A percentile compares a stretch with the other conserved stretches of the same genome.
Conservation (phyloP, 306 rosid species). For the Vigna mungo region DNA sequence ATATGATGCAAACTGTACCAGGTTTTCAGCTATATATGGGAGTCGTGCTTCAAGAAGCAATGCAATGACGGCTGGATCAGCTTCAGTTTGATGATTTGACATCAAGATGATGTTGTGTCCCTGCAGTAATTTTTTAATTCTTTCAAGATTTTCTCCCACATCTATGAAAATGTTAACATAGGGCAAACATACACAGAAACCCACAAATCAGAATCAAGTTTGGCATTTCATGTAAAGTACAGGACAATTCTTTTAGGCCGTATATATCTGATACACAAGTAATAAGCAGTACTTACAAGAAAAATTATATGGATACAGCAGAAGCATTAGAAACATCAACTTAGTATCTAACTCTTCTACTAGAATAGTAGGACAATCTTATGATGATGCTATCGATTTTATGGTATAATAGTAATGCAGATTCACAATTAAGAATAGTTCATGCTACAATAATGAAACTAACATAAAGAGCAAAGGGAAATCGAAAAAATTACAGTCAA, state of each 20-base stretch:
- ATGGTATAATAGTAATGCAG: slow-evolving; percentile 23
- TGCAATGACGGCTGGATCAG: slow-evolving; percentile 95
- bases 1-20: slow-evolving; percentile 59
- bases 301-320: slow-evolving; percentile 21
- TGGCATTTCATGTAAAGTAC: slow-evolving; percentile 31
- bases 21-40: slow-evolving; percentile 76
- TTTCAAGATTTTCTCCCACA: slow-evolving; percentile 40
- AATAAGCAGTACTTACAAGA: slow-evolving; percentile 22
- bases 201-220: slow-evolving; percentile 36
- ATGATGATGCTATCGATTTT: slow-evolving; percentile 8
- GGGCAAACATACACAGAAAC: slow-evolving; percentile 35
- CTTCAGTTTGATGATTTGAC: slow-evolving; percentile 99
- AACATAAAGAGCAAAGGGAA: slow-evolving; percentile 30
- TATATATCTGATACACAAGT: slow-evolving; percentile 36
- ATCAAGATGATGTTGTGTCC: slow-evolving; percentile 94
- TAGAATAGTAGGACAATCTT: slow-evolving; percentile 44
- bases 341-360: slow-evolving; percentile 39
- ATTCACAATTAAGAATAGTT: slow-evolving; percentile 20
- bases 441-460: slow-evolving; percentile 40
- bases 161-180: slow-evolving; percentile 32
- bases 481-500: slow-evolving; percentile 30
- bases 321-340: slow-evolving; percentile 40
- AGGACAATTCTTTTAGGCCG: slow-evolving; percentile 8
- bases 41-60: slow-evolving; percentile 80
- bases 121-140: slow-evolving; percentile 58